Base-by-base conservation (phyloP, 495 filamentous ascomycete genomes). In the Lasiosphaeriaceae sp. region DNA sequence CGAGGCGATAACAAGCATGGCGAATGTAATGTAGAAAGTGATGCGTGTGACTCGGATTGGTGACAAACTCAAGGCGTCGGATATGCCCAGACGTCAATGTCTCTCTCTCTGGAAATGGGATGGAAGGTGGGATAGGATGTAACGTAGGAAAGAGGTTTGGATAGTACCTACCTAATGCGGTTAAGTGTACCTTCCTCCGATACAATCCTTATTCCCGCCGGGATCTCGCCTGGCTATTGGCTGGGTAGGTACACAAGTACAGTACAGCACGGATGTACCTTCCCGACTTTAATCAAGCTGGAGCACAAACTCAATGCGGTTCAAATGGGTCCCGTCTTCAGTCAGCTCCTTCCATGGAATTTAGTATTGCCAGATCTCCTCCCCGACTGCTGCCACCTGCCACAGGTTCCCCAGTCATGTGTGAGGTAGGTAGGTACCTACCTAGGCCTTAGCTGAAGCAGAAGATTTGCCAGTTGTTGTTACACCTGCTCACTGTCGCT, bases 91-190 rank as follows among this genome's bases (percentile, higher is more conserved):
- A 31, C 26, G 9, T 4, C 39, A 43, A 43, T 11, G 1, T 43
- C 39, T 43, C 39, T 43, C 7, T 6, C 5, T 11, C 9, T 17
- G n/a, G n/a, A n/a, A n/a, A n/a, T n/a, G 39, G 8, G 39, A 5
- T 16, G 39, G 14, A 49, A 31, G 16, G 47, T 11, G 11, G 26
- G 4, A 37, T 8, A 29, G 49, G 17, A 21, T 67, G 64, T 63
- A 69, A 67, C 66, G 66, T 67, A 62, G 59, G 39, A 48, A 49
- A 50, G 35, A 48, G 35, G n/a, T 11, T 17, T 31, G 35, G 29
- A 37, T 37, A 39, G 53, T 39, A 56, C 54, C 62, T 62, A 48
- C 62, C 59, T 21, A 47, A 47, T 54, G 12, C 0, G 52, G 59
- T 14, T 61, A 63, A 56, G 54, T 44, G 54, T 16, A 9, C 22